Base-by-base conservation (phyloP, 2,329 filamentous ascomycete genomes). In the Monosporascus sp. region DNA sequence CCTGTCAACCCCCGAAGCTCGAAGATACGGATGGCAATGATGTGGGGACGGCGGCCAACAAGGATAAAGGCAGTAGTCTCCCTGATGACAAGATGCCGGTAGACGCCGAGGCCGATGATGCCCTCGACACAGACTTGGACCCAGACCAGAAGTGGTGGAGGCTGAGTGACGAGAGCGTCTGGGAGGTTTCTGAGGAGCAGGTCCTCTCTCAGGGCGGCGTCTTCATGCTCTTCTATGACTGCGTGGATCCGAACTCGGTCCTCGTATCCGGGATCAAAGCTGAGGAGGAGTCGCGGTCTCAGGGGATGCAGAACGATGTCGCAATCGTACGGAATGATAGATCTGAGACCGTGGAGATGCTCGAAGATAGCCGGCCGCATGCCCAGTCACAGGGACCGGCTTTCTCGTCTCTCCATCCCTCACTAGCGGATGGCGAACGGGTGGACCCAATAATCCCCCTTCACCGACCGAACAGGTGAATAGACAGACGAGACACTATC, bases 161-260 rank as follows among this genome's bases (percentile, higher is more conserved):
- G 17, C 77, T 97, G 27, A 97, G 93, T 67, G 93, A 97, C 63
- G 89, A 96, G 55, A 85, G 88, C 57, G 92, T 97, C 7, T 82
- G 78, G 55, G 78, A 82, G 58, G 87, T 92, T 24, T 81, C 81
- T 20, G 89, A 96, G 66, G 79, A 85, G 11, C 79, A 81, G 27
- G 89, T 96, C 0, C 73, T 94, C 49, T 79, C 77, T 2, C 86
- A 96, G 60, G 85, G 85, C 0, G 90, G 90, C 2, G 93, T 92
- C 0, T 97, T 97, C 66, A 97, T 99, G 93, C 79, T 97, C 1
- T 97, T 97, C 68, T 99, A 97, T 68, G 93, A 99, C 67, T 83
- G 82, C 47, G 74, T 88, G 24, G 83, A 87, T 53, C 69, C 77
- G 1, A 72, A 68, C 38, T 73, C 75, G 27, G 66, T 86, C 20